Percentiles rank a stretch among this genome's conserved stretches.
These are phyloP conservation scores for Eucalyptus rudis DNA, from an alignment of 345 rosid genomes.

Conservation along the genomic window DNA sequence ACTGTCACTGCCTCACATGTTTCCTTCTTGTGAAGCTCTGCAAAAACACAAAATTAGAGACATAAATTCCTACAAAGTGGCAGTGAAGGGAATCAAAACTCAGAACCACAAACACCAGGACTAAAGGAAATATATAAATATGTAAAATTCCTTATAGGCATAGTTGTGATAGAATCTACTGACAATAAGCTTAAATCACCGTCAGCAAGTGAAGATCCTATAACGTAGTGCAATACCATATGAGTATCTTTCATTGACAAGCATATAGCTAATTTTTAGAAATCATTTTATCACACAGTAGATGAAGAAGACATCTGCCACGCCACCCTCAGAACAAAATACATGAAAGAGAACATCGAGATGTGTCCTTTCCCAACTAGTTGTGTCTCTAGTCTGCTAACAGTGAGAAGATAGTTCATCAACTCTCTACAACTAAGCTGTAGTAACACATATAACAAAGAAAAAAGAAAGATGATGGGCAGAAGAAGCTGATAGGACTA, in stretches of 20 bases:
- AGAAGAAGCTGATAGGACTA: background rate
- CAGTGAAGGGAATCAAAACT: background rate
- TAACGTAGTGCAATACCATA: background rate
- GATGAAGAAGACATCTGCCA: background rate
- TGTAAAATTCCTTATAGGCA: background rate
- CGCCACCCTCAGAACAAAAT: background rate
- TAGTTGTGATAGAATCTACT: background rate
- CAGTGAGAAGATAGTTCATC: background rate
- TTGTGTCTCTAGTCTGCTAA: background rate
- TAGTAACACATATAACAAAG: background rate
- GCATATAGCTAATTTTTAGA: background rate
- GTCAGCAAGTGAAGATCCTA: background rate
- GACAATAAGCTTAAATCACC: background rate
- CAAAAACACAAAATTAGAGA: background rate
- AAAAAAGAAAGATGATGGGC: background rate
- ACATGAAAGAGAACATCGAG: background rate
- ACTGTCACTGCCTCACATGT: slow-evolving; percentile 32
- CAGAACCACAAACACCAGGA: background rate
- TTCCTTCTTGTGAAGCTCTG: slow-evolving; percentile 36
- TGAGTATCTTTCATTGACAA: background rate
- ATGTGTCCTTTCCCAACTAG: background rate
- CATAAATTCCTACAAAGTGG: background rate
- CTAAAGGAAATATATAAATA: background rate
- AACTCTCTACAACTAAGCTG: background rate
- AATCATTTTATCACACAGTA: background rate